Evolutionary conservation across 257 asterid genomes (phyloP).

Genomic region (Orobanche coerulescens): DNA sequence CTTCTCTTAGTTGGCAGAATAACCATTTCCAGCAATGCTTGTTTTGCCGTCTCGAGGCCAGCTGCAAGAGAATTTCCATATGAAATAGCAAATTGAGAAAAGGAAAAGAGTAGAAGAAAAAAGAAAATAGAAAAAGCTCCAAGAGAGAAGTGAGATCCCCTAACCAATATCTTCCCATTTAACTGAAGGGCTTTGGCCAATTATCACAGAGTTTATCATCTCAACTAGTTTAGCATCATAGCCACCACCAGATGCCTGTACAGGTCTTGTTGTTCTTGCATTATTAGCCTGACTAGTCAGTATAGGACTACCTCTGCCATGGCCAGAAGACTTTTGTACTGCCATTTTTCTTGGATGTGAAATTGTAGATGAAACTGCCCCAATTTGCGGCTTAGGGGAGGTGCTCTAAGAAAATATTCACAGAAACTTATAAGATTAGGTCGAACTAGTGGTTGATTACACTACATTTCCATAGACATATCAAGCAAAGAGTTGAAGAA

Average conservation of each 20-base stretch:
- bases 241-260: constrained; percentile 43
- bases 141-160: constrained; percentile 24
- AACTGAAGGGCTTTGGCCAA: constrained; percentile 86
- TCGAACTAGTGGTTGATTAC: constrained; percentile 19
- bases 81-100: constrained; percentile 19
- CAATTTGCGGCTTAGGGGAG: constrained; percentile 38
- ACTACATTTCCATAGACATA: constrained; percentile 12
- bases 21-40: constrained; percentile 90
- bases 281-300: constrained; percentile 36
- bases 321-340: constrained; percentile 36
- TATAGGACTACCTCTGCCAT: constrained; percentile 27
- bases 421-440: constrained; percentile 12
- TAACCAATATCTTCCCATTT: constrained; percentile 99
- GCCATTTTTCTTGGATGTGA: constrained; percentile 46
- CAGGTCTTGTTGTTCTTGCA: constrained; percentile 33
- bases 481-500: constrained; percentile 17
- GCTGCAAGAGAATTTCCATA: constrained; percentile 44
- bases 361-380: constrained; percentile 32
- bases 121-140: constrained; percentile 6
- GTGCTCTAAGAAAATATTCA: constrained; percentile 37
- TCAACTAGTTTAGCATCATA: constrained; percentile 78
- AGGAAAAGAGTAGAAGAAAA: neutral
- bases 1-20: constrained; percentile 88
- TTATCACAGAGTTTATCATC: constrained; percentile 84
- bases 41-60: constrained; percentile 97